phyloP scores from a whole-genome alignment of 768 basidiomycete genomes.

The Boletus speciosus region DNA sequence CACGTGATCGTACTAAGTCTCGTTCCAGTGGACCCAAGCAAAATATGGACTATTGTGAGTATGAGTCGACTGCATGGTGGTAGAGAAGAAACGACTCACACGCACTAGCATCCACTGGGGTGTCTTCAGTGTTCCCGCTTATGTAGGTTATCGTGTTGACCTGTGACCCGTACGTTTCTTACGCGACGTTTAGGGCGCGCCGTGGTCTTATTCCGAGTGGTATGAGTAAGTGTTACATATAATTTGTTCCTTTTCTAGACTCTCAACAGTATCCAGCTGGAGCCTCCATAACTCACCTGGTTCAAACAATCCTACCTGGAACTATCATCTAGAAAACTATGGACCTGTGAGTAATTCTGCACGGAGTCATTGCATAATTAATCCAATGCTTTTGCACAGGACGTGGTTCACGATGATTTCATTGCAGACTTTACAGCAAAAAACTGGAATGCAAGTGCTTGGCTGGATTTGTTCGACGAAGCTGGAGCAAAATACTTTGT shows the following conservation, averaged over 20 bases:
- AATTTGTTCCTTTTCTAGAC: no score
- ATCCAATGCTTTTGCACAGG: constrained; percentile 21
- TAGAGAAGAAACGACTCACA: not conserved
- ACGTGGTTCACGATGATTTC: constrained; percentile 56
- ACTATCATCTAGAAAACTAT: constrained; percentile 47
- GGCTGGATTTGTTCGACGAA: constrained; percentile 51
- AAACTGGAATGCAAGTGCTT: constrained; percentile 51
- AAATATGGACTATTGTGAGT: constrained; percentile 52
- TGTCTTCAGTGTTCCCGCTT: constrained; percentile 47
- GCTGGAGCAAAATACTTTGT: constrained; percentile 65
- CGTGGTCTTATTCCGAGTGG: constrained; percentile 49
- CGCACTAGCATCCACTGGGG: constrained; percentile 47
- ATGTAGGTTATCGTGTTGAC: constrained; percentile 18
- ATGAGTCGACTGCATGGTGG: not conserved
- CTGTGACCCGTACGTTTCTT: not conserved
- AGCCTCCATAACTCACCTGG: constrained; percentile 36
- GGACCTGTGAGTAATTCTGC: constrained; percentile 35
- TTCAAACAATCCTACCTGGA: constrained; percentile 42
- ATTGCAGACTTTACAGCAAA: constrained; percentile 50
- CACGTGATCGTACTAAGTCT: not conserved
- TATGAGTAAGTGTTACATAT: constrained; percentile 41
- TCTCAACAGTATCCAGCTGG: constrained; percentile 27
- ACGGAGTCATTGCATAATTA: not conserved
- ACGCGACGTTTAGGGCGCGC: constrained; percentile 34
- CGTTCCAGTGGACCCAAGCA: constrained; percentile 43